Conservation (phyloP, 495 filamentous ascomycete genomes). For the Lasiosphaeria ovina region DNA sequence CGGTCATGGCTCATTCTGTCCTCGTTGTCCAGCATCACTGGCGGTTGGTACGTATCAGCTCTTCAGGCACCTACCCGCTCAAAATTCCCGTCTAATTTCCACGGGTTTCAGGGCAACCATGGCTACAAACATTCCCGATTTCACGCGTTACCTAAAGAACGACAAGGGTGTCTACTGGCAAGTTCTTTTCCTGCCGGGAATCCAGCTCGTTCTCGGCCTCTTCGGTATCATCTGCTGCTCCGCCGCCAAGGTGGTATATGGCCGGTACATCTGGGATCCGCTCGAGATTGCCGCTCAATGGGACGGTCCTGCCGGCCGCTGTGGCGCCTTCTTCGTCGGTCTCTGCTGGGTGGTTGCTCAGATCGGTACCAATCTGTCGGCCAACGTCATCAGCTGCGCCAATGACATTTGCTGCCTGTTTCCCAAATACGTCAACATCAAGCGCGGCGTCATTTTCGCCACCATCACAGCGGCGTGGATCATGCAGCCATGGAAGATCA, state of each 20-base stretch:
- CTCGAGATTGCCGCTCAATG: conserved; percentile 53
- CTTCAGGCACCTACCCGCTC: neutral
- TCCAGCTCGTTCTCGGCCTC: conserved; percentile 52
- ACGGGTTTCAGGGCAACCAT: conserved; percentile 26
- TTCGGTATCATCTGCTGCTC: conserved; percentile 51
- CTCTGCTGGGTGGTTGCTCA: conserved; percentile 52
- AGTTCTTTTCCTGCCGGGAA: conserved; percentile 54
- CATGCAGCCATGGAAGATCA: conserved; percentile 65
- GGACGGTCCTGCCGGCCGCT: conserved; percentile 47
- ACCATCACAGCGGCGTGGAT: conserved; percentile 57
- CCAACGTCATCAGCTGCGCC: conserved; percentile 63
- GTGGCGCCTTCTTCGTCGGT: conserved; percentile 55
- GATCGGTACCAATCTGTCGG: conserved; percentile 64
- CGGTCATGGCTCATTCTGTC: conserved; percentile 33
- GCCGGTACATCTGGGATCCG: conserved; percentile 57
- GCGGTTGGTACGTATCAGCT: conserved; percentile 21
- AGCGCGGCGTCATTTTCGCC: conserved; percentile 59
- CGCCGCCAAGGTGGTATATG: conserved; percentile 54
- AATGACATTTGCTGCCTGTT: conserved; percentile 63
- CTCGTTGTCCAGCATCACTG: conserved; percentile 31
- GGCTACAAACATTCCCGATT: conserved; percentile 55
- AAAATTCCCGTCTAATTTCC: no score
- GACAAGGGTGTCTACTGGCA: conserved; percentile 55
- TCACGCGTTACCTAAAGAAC: conserved; percentile 55
- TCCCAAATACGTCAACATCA: conserved; percentile 60